phyloP scores from a whole-genome alignment of 2,329 filamentous ascomycete genomes.

The Purpureocillium lavendulum region DNA sequence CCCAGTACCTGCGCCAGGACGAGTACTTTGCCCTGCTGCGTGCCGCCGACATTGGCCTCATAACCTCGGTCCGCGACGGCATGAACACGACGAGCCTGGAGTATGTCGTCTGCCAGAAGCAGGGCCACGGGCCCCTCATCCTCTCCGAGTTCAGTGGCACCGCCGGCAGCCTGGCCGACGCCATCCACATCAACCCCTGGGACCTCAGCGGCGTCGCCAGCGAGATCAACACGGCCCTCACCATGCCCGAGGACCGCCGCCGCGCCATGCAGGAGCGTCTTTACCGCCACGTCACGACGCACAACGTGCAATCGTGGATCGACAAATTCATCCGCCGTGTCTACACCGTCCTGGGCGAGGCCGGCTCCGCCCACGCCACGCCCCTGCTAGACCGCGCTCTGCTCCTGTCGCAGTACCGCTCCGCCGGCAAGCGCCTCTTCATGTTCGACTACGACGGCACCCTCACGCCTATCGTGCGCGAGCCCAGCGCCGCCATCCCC shows the following conservation, averaged over 20 bases:
- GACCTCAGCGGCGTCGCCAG: conserved; percentile 77
- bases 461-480: conserved; percentile 87
- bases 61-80: conserved; percentile 90
- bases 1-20: conserved; percentile 80
- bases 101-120: conserved; percentile 86
- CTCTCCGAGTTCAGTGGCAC: conserved; percentile 96
- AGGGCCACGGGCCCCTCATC: conserved; percentile 79
- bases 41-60: conserved; percentile 82
- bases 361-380: conserved; percentile 67
- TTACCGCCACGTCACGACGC: conserved; percentile 75
- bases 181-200: conserved; percentile 96
- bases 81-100: conserved; percentile 98
- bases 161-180: conserved; percentile 73
- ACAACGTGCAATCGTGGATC: conserved; percentile 84
- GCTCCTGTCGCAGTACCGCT: conserved; percentile 65
- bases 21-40: conserved; percentile 95
- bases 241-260: conserved; percentile 61
- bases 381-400: conserved; percentile 70
- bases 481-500: conserved; percentile 82
- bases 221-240: conserved; percentile 73
- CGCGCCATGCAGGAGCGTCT: conserved; percentile 63
- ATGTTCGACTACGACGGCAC: conserved; percentile 99
- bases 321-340: conserved; percentile 70
- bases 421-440: conserved; percentile 73
- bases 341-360: conserved; percentile 70